Evolutionary conservation across 2,329 filamentous ascomycete genomes (phyloP), one percentile per base, ranked within the genome.

Genomic region (Ceratocystis smalleyi): DNA sequence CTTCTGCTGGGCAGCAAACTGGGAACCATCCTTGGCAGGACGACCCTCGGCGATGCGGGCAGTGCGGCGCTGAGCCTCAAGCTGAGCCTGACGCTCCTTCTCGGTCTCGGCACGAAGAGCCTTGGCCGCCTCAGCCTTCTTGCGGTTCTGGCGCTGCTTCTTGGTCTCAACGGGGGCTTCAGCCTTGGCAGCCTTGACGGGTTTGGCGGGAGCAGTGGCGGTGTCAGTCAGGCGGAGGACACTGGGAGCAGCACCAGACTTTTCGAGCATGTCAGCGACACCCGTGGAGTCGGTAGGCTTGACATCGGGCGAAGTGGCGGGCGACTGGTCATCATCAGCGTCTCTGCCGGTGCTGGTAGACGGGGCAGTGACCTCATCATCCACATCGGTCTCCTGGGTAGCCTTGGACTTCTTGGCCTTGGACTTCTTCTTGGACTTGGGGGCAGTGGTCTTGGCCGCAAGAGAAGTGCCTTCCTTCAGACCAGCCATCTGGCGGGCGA

Each of bases 71-170:
- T 96, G 91, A 73, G 87, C 86, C 77, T 96, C 91, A 70, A 89
- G 79, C 67, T 88, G 79, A 45, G 78, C 77, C 77, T 89, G 88
- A 71, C 91, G 86, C 71, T 88, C 81, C 71, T 85, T 83, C 76
- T 96, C 91, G 0, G 87, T 83, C 70, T 88, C 87, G 72, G 91
- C 86, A 35, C 88, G 84, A 65, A 83, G 80, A 35, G 80, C 78
- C 79, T 89, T 94, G 71, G 85, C 84, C 65, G 84, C 86, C 75
- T 96, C 91, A 45, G 83, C 85, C 83, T 96, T 96, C 78, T 87
- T 84, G 69, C 86, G 83, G 77, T 96, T 94, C 78, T 96, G 91
- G 67, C 91, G 86, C 78, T 95, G 89, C 80, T 96, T 96, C 86
- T 96, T 96, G 22, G 87, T 88, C 79, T 96, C 88, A 19, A 81